A percentile compares a stretch with the other conserved stretches of the same genome.
phyloP scores from a whole-genome alignment of 2,329 filamentous ascomycete species.

The Colletotrichum spinosum region DNA sequence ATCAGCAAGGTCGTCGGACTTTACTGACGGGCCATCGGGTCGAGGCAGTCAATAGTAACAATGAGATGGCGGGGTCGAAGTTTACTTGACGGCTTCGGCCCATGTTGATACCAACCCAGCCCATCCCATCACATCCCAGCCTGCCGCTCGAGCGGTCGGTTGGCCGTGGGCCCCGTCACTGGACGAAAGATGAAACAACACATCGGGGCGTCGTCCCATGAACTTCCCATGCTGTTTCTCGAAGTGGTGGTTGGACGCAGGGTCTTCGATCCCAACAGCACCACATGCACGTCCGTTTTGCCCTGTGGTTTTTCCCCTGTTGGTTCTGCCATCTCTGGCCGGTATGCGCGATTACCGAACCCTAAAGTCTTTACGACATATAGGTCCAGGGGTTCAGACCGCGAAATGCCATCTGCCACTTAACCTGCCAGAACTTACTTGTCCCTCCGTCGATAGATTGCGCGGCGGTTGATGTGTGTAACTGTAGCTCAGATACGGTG shows the following conservation, averaged over 20 bases:
- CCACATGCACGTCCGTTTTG: slow-evolving; percentile 3
- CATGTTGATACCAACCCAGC: not conserved
- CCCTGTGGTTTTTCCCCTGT: too few species aligned
- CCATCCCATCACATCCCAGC: too few species aligned
- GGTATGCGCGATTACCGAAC: not conserved
- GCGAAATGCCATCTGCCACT: not conserved
- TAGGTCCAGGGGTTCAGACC: too few species aligned
- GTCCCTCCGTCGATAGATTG: slow-evolving; percentile 12
- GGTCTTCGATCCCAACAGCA: slow-evolving; percentile 14
- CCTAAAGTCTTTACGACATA: not conserved
- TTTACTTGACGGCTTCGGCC: not conserved
- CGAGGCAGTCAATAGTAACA: not conserved
- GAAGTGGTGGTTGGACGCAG: slow-evolving; percentile 8
- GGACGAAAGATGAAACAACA: not conserved
- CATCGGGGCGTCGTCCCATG: not conserved
- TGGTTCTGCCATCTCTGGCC: slow-evolving; percentile 2
- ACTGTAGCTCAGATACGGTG: slow-evolving; percentile 26
- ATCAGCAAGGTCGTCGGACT: too few species aligned
- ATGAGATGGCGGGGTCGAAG: slow-evolving; percentile 6
- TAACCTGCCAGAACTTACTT: not conserved
- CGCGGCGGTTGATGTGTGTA: slow-evolving; percentile 24
- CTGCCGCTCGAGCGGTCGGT: slow-evolving; percentile 9
- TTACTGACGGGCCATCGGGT: not conserved
- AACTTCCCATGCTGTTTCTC: not conserved
- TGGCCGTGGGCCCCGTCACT: not conserved